Conservation (phyloP, 768 basidiomycete species). For the Lentinula edodes region DNA sequence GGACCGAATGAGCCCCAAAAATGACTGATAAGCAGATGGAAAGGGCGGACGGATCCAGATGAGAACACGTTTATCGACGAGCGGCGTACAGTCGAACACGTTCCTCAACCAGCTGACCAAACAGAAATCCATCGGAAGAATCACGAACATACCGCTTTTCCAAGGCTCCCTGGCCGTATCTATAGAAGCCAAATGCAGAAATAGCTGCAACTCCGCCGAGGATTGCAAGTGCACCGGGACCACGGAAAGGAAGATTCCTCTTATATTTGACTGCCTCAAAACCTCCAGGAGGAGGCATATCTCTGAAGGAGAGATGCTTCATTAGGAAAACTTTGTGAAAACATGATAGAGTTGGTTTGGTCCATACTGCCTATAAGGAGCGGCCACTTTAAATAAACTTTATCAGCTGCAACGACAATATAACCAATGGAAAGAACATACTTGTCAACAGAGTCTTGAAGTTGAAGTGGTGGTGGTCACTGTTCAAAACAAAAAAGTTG, state of each 20-base stretch:
- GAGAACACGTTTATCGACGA: conserved; percentile 64
- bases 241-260: conserved; percentile 87
- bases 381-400: neutral
- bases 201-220: conserved; percentile 83
- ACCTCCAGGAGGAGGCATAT: conserved; percentile 92
- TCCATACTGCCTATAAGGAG: conserved; percentile 5
- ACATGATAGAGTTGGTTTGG: neutral
- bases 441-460: neutral
- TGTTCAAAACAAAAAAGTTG: neutral
- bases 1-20: conserved; percentile 29
- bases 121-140: conserved; percentile 17
- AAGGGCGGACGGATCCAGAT: conserved; percentile 57
- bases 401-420: conserved; percentile 11
- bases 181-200: conserved; percentile 90
- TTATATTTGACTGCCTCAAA: conserved; percentile 94
- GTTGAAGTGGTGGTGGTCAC: neutral
- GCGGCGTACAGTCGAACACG: conserved; percentile 56
- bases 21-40: conserved; percentile 36
- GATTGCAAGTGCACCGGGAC: conserved; percentile 74
- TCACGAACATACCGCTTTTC: conserved; percentile 79
- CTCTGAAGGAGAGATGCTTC: conserved; percentile 23
- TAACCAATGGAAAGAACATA: neutral
- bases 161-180: conserved; percentile 83
- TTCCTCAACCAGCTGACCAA: conserved; percentile 60
- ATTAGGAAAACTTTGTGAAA: neutral